Conservation (phyloP, 2,329 filamentous ascomycete species). For the Aspergillus costaricaensis region DNA sequence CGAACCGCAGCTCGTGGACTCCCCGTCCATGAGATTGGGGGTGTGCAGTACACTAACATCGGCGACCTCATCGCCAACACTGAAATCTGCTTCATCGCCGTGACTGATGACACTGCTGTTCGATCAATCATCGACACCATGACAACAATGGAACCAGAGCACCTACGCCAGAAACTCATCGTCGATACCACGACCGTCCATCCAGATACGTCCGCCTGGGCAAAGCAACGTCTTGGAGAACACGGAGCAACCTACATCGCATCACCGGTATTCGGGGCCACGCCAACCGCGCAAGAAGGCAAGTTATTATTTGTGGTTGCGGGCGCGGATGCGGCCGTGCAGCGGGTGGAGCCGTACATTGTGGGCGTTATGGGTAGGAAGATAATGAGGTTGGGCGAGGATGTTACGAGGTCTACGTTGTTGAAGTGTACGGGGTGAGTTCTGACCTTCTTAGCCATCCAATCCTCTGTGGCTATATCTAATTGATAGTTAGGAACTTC, state of each 20-base stretch:
- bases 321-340: not conserved
- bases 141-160: not conserved
- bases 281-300: not conserved
- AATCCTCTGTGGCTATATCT: not conserved
- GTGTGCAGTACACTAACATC: not conserved
- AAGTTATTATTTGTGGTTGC: not conserved
- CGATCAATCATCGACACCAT: not conserved
- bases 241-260: not conserved
- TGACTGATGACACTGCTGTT: not conserved
- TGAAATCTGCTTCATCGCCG: not conserved
- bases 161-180: not conserved
- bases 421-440: constrained; percentile 9
- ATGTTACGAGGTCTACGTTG: constrained; percentile 1
- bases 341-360: not conserved
- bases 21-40: not conserved
- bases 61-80: not conserved
- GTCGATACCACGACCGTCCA: not conserved
- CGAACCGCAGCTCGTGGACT: not conserved
- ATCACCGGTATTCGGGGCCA: not conserved
- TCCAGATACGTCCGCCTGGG: not conserved
- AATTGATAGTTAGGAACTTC: constrained; percentile 16
- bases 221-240: not conserved
- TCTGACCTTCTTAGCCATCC: not conserved
- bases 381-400: not conserved
- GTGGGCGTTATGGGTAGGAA: constrained; percentile 8